These are phyloP conservation scores for Microbotryum intermedium DNA, from an alignment of 1,284 basidiomycete genomes.

Conservation along the genomic window DNA sequence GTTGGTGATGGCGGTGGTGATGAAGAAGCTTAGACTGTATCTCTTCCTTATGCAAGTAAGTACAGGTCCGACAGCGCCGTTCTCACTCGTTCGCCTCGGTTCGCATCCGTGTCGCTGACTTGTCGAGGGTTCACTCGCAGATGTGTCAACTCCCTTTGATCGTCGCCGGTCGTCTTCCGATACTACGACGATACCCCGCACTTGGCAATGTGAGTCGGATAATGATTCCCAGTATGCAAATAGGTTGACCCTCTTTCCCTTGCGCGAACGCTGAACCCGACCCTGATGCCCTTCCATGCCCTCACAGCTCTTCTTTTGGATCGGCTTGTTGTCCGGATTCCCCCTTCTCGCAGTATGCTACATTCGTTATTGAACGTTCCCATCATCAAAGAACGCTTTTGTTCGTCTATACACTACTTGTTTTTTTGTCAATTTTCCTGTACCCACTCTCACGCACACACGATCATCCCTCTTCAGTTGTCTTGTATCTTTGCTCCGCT, in stretches of 20 bases:
- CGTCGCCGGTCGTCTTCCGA: constrained; percentile 62
- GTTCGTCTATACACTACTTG: no score
- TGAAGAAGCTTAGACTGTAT: constrained; percentile 74
- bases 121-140: constrained; percentile 41
- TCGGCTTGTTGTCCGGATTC: constrained; percentile 73
- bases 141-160: constrained; percentile 91
- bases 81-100: no score
- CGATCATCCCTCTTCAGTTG: no score
- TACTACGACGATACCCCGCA: constrained; percentile 67
- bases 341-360: constrained; percentile 80
- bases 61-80: background rate
- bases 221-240: background rate
- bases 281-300: background rate
- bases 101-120: background rate
- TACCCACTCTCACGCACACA: no score
- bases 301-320: constrained; percentile 71
- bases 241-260: background rate
- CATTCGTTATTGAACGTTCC: constrained; percentile 16
- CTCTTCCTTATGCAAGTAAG: constrained; percentile 57
- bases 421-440: no score
- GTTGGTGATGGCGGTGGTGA: constrained; percentile 93
- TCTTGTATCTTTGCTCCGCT: no score
- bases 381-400: no score
- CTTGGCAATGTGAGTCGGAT: constrained; percentile 44
- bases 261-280: background rate